A percentile compares a stretch with the other conserved stretches of the same genome.
Evolutionary conservation across 2,329 filamentous ascomycete genomes (phyloP).

Genomic region (Plenodomus biglobosus): DNA sequence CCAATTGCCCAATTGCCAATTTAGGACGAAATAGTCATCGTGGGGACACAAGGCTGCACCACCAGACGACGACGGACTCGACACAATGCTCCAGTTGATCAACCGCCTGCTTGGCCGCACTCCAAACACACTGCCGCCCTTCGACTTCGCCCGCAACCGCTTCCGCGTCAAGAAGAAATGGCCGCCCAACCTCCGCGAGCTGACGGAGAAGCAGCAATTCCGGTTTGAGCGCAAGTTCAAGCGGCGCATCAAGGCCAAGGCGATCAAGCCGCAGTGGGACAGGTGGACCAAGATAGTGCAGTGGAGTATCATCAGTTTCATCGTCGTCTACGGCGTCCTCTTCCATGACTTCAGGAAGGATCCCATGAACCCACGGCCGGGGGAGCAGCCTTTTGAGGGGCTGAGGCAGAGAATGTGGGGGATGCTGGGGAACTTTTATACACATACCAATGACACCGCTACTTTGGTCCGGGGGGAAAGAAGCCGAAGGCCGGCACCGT

Average conservation of each 20-base stretch:
- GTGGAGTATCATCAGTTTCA: conserved; percentile 52
- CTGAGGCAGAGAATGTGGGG: conserved; percentile 32
- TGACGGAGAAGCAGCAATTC: conserved; percentile 73
- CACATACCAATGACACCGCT: conserved; percentile 24
- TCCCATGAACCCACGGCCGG: conserved; percentile 35
- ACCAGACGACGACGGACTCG: conserved; percentile 2
- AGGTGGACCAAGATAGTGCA: conserved; percentile 68
- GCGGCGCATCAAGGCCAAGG: conserved; percentile 64
- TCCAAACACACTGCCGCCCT: conserved; percentile 39
- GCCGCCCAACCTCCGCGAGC: conserved; percentile 73
- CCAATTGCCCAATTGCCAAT: no score
- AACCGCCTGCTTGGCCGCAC: conserved; percentile 52
- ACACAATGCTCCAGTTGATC: conserved; percentile 45
- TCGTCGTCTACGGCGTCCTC: conserved; percentile 58
- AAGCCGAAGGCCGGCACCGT: conserved; percentile 12
- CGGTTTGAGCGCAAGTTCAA: conserved; percentile 78
- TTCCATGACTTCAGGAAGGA: conserved; percentile 59
- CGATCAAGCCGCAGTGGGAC: conserved; percentile 64
- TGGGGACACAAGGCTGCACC: background rate
- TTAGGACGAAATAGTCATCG: no score
- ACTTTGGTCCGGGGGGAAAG: conserved; percentile 13
- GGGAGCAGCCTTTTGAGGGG: conserved; percentile 35
- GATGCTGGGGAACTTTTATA: conserved; percentile 31
- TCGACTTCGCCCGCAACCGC: conserved; percentile 56
- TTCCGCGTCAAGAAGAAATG: conserved; percentile 71